Percentiles rank a stretch among this genome's conserved stretches.
Conservation (phyloP, 2,329 filamentous ascomycete genomes). For the Nemania serpens region DNA sequence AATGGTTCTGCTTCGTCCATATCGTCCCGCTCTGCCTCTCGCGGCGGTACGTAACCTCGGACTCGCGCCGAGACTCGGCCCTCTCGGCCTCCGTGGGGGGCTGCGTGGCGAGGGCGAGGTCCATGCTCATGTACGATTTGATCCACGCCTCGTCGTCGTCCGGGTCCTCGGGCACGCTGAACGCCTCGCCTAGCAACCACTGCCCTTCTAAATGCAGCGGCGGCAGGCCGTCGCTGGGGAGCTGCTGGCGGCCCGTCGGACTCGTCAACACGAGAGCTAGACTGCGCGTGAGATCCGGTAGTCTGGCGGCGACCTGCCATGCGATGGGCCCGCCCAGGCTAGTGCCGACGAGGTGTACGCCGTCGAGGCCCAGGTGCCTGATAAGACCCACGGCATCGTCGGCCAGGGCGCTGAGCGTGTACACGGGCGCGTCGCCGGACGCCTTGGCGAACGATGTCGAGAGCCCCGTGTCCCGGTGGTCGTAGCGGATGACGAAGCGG, state of each 20-base stretch:
- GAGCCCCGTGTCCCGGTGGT: constrained; percentile 20
- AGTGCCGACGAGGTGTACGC: constrained; percentile 35
- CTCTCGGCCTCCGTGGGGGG: constrained; percentile 26
- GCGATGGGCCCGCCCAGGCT: constrained; percentile 38
- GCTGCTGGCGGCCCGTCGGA: constrained; percentile 27
- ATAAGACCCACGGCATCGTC: constrained; percentile 37
- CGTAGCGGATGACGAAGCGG: constrained; percentile 18
- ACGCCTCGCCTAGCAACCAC: constrained; percentile 19
- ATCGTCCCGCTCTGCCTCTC: constrained; percentile 35
- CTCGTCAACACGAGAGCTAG: constrained; percentile 35
- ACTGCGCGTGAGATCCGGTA: constrained; percentile 29
- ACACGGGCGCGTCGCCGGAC: constrained; percentile 23
- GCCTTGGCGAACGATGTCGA: constrained; percentile 31
- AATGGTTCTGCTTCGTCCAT: constrained; percentile 39
- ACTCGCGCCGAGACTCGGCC: constrained; percentile 23
- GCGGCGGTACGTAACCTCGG: constrained; percentile 27
- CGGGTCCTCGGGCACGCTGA: constrained; percentile 14
- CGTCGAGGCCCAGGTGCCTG: constrained; percentile 32
- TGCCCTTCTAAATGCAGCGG: constrained; percentile 14
- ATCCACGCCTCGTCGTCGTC: constrained; percentile 31
- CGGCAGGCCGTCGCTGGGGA: constrained; percentile 26
- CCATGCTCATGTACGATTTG: constrained; percentile 16
- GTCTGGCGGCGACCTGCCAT: constrained; percentile 31
- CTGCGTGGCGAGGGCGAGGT: constrained; percentile 17
- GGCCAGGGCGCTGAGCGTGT: constrained; percentile 38